Evolutionary conservation across 2,329 filamentous ascomycete species (phyloP).

Genomic region (Colletotrichum truncatum): DNA sequence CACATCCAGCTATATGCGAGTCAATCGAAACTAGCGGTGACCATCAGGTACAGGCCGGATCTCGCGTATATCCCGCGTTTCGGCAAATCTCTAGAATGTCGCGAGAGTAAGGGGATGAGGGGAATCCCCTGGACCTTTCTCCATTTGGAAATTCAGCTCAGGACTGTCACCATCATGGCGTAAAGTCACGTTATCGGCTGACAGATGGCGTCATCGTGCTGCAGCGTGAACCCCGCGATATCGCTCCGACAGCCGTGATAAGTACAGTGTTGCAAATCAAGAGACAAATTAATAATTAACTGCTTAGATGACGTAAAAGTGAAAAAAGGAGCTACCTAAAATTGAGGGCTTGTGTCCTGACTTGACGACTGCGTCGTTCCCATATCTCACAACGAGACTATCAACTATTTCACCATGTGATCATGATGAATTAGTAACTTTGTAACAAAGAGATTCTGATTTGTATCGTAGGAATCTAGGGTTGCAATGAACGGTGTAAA

Average conservation of each 20-base stretch:
- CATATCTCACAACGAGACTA: no score
- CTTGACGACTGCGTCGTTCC: no score
- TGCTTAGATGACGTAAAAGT: neutral
- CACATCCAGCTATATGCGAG: neutral
- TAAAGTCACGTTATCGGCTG: constrained; percentile 20
- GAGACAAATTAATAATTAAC: neutral
- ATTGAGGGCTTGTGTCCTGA: no score
- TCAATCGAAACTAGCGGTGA: constrained; percentile 13
- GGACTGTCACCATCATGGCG: neutral
- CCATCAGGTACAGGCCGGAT: neutral
- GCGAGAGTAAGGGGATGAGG: neutral
- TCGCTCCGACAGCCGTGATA: neutral
- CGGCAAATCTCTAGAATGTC: neutral
- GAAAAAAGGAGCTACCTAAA: no score
- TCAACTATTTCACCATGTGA: no score
- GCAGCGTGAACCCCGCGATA: constrained; percentile 1
- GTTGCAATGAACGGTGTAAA: no score
- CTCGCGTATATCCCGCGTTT: neutral
- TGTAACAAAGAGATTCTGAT: no score
- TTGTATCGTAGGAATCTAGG: no score
- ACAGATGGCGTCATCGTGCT: constrained; percentile 18
- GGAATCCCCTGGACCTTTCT: neutral
- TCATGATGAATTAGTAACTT: no score
- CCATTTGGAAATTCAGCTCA: neutral
- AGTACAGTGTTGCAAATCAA: no score